A percentile compares a stretch with the other conserved stretches of the same genome.
These are phyloP conservation scores for Hypericum perforatum DNA, from an alignment of 345 rosid species.

Conservation along the genomic window DNA sequence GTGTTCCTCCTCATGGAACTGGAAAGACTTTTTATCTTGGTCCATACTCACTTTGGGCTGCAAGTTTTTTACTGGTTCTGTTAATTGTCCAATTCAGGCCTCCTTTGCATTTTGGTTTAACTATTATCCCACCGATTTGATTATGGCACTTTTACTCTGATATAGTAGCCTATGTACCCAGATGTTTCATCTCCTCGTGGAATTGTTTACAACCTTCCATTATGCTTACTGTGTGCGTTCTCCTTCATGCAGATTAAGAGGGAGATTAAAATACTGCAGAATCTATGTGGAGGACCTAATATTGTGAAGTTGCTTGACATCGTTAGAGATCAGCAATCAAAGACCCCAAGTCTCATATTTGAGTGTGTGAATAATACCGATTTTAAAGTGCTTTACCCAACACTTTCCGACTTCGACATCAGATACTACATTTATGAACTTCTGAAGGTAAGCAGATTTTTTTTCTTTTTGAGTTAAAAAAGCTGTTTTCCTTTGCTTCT, in stretches of 20 bases:
- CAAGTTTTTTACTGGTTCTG: too few species aligned
- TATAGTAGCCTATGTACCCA: too few species aligned
- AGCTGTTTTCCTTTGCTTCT: neutral
- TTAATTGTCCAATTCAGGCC: too few species aligned
- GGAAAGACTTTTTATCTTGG: too few species aligned
- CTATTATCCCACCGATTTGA: too few species aligned
- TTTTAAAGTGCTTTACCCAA: slow-evolving; percentile 91
- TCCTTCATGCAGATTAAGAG: slow-evolving; percentile 67
- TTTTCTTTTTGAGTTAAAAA: slow-evolving; percentile 7
- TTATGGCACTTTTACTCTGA: too few species aligned
- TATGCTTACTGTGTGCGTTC: neutral
- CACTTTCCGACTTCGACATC: slow-evolving; percentile 75
- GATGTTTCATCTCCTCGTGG: too few species aligned
- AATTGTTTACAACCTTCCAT: neutral
- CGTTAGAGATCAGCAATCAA: slow-evolving; percentile 94
- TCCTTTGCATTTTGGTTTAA: too few species aligned
- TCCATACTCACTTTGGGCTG: too few species aligned
- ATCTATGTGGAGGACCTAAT: slow-evolving; percentile 96
- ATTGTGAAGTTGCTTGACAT: slow-evolving; percentile 85
- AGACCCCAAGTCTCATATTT: slow-evolving; percentile 89
- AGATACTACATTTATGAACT: slow-evolving; percentile 85
- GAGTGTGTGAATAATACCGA: slow-evolving; percentile 89
- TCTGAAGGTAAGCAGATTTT: slow-evolving; percentile 46
- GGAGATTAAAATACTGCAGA: slow-evolving; percentile 94
- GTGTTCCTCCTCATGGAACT: too few species aligned